phyloP scores from a whole-genome alignment of 2,329 filamentous ascomycete genomes.

The Talaromyces sp. region DNA sequence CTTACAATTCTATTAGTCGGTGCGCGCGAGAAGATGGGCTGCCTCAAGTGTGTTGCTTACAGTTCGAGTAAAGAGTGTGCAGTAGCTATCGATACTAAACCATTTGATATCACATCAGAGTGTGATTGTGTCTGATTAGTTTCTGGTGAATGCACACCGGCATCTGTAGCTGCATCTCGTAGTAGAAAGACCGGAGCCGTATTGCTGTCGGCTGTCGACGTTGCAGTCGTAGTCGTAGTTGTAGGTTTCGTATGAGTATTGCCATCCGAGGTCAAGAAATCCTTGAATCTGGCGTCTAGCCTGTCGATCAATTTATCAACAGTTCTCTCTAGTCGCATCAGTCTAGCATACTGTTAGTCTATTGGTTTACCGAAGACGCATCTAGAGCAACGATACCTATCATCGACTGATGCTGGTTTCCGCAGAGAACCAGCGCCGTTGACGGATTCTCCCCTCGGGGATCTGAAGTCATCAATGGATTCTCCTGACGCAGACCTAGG shows the following conservation, averaged over 20 bases:
- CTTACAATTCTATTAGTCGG: neutral
- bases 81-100: constrained; percentile 11
- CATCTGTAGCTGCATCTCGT: constrained; percentile 29
- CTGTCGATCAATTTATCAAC: constrained; percentile 1
- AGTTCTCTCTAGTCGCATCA: constrained; percentile 6
- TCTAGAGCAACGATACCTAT: constrained; percentile 1
- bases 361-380: neutral
- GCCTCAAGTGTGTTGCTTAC: neutral
- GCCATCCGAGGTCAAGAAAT: neutral
- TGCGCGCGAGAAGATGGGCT: neutral
- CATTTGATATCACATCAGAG: constrained; percentile 12
- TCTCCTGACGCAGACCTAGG: neutral
- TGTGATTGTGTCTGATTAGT: neutral
- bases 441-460: neutral
- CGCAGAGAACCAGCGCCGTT: neutral
- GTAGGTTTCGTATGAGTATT: neutral
- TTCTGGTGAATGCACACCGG: constrained; percentile 23
- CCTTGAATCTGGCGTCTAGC: constrained; percentile 6
- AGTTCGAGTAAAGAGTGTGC: constrained; percentile 13
- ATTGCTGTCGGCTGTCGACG: constrained; percentile 11
- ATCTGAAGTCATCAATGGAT: neutral
- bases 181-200: constrained; percentile 32
- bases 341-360: neutral
- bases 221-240: neutral
- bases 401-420: neutral